These are phyloP conservation scores for Sclerotinia spermophila DNA, from an alignment of 2,329 filamentous ascomycete species.

Conservation along the genomic window DNA sequence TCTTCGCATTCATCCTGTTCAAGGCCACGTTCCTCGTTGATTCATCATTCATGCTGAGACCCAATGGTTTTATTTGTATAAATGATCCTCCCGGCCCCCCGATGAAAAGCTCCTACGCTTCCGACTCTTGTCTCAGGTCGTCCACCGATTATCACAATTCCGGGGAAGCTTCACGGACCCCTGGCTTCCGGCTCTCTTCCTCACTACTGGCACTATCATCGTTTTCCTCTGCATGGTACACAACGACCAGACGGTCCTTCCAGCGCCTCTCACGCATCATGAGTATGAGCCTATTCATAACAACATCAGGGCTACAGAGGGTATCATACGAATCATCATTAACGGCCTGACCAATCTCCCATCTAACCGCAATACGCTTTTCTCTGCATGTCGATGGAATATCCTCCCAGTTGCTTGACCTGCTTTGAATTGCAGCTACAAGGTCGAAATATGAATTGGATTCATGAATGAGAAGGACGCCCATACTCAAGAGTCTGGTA, in stretches of 20 bases:
- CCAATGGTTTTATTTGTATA: neutral
- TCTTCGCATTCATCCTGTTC: neutral
- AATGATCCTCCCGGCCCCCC: neutral
- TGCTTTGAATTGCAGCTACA: neutral
- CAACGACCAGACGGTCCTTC: neutral
- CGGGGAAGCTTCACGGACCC: neutral
- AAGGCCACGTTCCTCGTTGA: neutral
- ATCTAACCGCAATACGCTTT: neutral
- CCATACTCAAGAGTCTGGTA: neutral
- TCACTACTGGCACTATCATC: too few relatives aligned
- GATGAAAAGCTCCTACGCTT: neutral
- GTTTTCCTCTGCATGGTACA: neutral
- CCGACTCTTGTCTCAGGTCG: neutral
- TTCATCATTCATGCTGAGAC: neutral
- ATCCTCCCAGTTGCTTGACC: neutral
- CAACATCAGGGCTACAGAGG: neutral
- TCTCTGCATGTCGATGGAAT: neutral
- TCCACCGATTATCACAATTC: neutral
- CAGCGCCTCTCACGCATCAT: neutral
- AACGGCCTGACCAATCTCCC: neutral
- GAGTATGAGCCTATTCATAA: neutral
- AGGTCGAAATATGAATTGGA: neutral
- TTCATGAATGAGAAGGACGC: neutral
- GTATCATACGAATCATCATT: neutral
- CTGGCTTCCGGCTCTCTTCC: neutral